Base-by-base conservation (phyloP, 2,329 filamentous ascomycete species). In the Chaetomium strumarium region DNA sequence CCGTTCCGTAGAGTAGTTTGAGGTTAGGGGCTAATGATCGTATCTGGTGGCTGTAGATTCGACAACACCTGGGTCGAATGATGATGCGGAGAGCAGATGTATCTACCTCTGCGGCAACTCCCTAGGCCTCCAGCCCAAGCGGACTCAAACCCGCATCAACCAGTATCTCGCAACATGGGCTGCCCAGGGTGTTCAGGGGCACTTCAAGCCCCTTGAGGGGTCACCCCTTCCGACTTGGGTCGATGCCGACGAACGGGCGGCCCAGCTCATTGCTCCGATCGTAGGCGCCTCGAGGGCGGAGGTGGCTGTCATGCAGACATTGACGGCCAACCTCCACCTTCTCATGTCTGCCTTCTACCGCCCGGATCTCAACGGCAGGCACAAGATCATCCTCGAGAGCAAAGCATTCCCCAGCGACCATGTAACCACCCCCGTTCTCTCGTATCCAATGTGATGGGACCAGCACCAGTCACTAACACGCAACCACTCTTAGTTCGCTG, bases 401-500 rank as follows among this genome's bases (percentile, higher is more conserved):
- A 90, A 89, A 65, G 87, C 88, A 0, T 92, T 92, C 63, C 88
- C 88, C 1, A 88, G 84, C 67, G 88, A 92, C 67, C 85, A 90
- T 71, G 85, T 88, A 76, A 61, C 77, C 64, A 41, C 24, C 20
- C 29, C n/a, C 12, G 38, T n/a, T 31, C 34, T 16, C 46, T 12
- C 12, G 13, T 8, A n/a, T n/a, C n/a, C n/a, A n/a, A n/a, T n/a
- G n/a, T n/a, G n/a, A n/a, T n/a, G 45, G 16, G n/a, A 43, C 31
- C n/a, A 16, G 14, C 16, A 19, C 65, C 52, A 40, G 17, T 65
- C 51, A 34, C 55, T 60, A 39, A 55, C 53, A 64, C 57, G 4
- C 4, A 55, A 51, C 54, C 46, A 40, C 16, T 37, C 50, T 14
- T 58, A 90, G 84, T 92, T 88, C 67, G 86, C 85, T 14, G 80